These are phyloP conservation scores for Fusarium subtropicale DNA, from an alignment of 2,329 filamentous ascomycete genomes.

Conservation along the genomic window DNA sequence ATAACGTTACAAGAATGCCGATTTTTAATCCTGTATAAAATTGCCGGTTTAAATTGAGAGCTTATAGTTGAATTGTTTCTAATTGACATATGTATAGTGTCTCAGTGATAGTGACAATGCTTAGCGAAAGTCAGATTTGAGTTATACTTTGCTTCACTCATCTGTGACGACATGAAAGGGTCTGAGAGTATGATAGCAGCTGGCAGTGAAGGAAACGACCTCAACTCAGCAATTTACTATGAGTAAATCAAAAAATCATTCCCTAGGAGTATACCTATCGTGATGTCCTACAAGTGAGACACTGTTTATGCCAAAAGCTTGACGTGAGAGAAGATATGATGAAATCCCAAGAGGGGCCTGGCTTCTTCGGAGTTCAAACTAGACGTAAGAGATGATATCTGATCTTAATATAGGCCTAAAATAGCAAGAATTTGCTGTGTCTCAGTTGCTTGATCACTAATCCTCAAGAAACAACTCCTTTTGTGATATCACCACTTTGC, in stretches of 20 bases:
- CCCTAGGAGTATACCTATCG: neutral
- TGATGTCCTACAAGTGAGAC: no score
- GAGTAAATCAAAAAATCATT: neutral
- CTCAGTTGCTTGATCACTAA: neutral
- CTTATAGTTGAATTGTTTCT: neutral
- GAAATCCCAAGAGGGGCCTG: neutral
- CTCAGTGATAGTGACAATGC: neutral
- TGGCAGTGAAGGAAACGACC: neutral
- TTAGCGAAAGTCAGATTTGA: slow-evolving; percentile 8
- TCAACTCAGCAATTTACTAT: no score
- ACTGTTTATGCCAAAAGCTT: neutral
- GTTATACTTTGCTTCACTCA: neutral
- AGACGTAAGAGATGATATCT: neutral
- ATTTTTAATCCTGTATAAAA: neutral
- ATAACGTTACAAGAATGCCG: neutral
- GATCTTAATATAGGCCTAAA: neutral
- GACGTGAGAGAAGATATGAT: neutral
- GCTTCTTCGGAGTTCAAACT: neutral
- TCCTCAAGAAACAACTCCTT: neutral
- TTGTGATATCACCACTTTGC: neutral
- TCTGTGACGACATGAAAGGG: neutral
- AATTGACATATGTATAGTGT: neutral
- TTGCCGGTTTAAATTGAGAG: neutral
- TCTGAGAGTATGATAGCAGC: neutral
- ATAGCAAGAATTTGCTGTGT: neutral